phyloP scores from a whole-genome alignment of 129 eudicot genomes.

The Kitagawia praeruptora region DNA sequence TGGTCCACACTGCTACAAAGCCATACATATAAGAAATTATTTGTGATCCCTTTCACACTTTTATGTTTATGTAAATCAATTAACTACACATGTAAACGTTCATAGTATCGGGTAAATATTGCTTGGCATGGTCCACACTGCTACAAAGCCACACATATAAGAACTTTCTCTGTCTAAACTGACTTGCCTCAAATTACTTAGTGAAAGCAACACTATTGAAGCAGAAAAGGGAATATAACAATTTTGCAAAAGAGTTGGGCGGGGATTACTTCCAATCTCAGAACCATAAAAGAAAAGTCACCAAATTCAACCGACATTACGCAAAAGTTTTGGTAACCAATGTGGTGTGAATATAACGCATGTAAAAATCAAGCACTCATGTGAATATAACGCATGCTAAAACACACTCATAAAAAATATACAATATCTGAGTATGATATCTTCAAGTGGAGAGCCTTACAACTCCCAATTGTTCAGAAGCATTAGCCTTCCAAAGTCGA shows the following conservation, averaged over 20 bases:
- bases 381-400: background rate
- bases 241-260: background rate
- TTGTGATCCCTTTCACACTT: no score
- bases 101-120: no score
- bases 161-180: background rate
- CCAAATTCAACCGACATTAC: background rate
- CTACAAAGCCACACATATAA: background rate
- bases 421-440: background rate
- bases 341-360: background rate
- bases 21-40: no score
- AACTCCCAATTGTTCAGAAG: conserved; percentile 95
- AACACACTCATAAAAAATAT: background rate
- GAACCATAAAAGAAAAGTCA: background rate
- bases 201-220: background rate
- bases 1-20: no score
- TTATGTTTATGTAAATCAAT: no score
- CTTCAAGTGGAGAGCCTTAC: conserved; percentile 30
- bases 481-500: conserved; percentile 97
- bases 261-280: background rate
- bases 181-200: background rate
- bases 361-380: background rate
- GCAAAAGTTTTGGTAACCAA: background rate
- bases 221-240: background rate
- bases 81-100: no score
- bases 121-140: background rate